Percentiles rank a stretch among this genome's conserved stretches.
Evolutionary conservation across 306 rosid species (phyloP).

Genomic region (Casuarina cunninghamiana): DNA sequence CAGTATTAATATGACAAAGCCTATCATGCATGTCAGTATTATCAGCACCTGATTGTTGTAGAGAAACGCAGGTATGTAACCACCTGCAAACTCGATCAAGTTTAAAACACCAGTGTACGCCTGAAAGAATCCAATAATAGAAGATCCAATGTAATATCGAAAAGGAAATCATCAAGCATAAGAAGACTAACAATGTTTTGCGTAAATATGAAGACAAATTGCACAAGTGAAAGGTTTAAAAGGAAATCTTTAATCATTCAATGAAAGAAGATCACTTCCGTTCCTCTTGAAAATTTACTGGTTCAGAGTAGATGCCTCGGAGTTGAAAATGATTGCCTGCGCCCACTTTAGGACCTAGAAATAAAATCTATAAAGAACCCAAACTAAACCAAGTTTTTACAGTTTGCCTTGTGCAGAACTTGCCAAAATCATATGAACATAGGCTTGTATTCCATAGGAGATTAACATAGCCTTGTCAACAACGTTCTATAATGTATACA

Average conservation of each 20-base stretch:
- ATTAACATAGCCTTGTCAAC: conserved; percentile 7
- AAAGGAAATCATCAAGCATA: conserved; percentile 18
- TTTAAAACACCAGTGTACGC: conserved; percentile 78
- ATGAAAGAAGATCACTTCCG: not conserved
- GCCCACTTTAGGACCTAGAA: not conserved
- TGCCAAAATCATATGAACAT: not conserved
- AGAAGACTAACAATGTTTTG: not conserved
- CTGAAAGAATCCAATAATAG: conserved; percentile 48
- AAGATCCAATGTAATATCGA: conserved; percentile 6
- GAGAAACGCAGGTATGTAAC: conserved; percentile 69
- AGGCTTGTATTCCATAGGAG: not conserved
- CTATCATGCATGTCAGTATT: conserved; percentile 18
- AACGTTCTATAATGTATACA: conserved; percentile 24
- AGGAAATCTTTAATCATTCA: not conserved
- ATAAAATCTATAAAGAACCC: not conserved
- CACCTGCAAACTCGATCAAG: conserved; percentile 71
- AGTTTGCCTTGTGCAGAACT: not conserved
- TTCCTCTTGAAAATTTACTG: not conserved
- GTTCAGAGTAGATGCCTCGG: not conserved
- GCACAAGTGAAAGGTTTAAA: not conserved
- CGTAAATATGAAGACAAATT: not conserved
- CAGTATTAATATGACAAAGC: conserved; percentile 5
- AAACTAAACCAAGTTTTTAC: not conserved
- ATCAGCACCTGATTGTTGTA: conserved; percentile 85
- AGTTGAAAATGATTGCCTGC: not conserved